Base-by-base conservation (phyloP, 2,329 filamentous ascomycete species). In the Alternaria longipes region DNA sequence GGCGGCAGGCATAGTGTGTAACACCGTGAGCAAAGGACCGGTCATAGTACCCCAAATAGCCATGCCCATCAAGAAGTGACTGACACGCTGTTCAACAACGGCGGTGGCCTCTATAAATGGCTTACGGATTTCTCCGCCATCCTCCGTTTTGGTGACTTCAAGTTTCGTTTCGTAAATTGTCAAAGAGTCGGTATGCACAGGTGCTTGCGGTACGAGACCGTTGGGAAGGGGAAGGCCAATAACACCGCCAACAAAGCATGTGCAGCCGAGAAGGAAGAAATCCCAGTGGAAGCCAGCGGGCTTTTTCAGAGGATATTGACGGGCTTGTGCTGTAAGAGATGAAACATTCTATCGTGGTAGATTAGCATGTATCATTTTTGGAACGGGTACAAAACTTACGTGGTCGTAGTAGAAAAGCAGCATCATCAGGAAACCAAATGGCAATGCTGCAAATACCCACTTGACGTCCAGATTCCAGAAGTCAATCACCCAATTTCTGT, bases 371-470 rank as follows among this genome's bases (percentile, higher is more conserved):
- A 14, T 8, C 24, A 11, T 2, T 28, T 28, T 4, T n/a, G 12
- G 7, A 32, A 26, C 22, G 47, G 18, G 26, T 22, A n/a, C 16
- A 46, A 9, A 16, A 57, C 66, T 56, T 72, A 36, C 32, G 70
- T 86, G 85, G 71, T 86, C 85, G 65, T 85, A 86, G 72, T 86
- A 87, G 74, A 86, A 86, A 3, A 87, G 79, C 12, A 87, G 77
- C 62, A 84, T 86, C 30, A 85, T 73, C 28, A 87, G 68, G 54
- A 86, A 82, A 0, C 84, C 85, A 59, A 86, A 85, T 0, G 84
- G 84, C 22, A 85, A 65, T 3, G 84, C 82, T 1, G 85, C 81
- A 56, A 86, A 86, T 3, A 86, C 78, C 82, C 84, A 85, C 63
- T 83, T 83, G 18, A 79, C 78, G 16, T 83, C 79, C 5, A 86